Percentiles rank a stretch among this genome's conserved stretches.
phyloP scores from a whole-genome alignment of 331 rosid species.

The Spiraea crenata region DNA sequence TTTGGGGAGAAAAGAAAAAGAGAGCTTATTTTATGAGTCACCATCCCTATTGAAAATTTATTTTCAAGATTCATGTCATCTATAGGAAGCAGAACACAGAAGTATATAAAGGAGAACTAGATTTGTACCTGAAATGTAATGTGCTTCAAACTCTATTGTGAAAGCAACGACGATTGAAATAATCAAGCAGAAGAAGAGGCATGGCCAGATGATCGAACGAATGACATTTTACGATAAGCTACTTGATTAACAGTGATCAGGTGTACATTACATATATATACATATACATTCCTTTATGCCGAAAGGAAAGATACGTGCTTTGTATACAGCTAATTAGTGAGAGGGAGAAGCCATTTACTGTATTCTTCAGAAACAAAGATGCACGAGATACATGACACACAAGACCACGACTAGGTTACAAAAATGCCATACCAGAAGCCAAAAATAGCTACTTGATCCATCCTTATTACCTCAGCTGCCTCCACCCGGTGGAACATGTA shows the following conservation, averaged over 20 bases:
- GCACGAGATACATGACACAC: conserved; percentile 49
- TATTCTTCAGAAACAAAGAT: conserved; percentile 51
- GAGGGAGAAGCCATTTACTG: conserved; percentile 39
- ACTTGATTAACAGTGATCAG: conserved; percentile 46
- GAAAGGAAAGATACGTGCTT: conserved; percentile 35
- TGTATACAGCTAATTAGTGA: conserved; percentile 69
- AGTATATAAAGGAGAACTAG: not conserved
- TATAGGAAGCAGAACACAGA: not conserved
- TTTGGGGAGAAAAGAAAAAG: too few relatives aligned
- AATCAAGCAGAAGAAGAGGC: conserved; percentile 11
- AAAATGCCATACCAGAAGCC: conserved; percentile 54
- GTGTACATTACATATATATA: conserved; percentile 66
- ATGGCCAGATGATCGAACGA: conserved; percentile 30
- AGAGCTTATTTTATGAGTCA: too few relatives aligned
- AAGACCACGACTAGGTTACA: conserved; percentile 55
- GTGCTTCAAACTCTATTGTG: not conserved
- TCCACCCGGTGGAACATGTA: conserved; percentile 48
- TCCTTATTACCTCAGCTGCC: conserved; percentile 54
- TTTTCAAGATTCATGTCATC: not conserved
- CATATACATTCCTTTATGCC: conserved; percentile 50
- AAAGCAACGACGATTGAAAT: not conserved
- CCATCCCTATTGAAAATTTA: not conserved
- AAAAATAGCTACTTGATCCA: conserved; percentile 55
- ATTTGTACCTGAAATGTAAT: not conserved
- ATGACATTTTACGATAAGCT: conserved; percentile 42